phyloP scores from a whole-genome alignment of 2,329 filamentous ascomycete genomes.

The Emmonsiellopsis sp. region DNA sequence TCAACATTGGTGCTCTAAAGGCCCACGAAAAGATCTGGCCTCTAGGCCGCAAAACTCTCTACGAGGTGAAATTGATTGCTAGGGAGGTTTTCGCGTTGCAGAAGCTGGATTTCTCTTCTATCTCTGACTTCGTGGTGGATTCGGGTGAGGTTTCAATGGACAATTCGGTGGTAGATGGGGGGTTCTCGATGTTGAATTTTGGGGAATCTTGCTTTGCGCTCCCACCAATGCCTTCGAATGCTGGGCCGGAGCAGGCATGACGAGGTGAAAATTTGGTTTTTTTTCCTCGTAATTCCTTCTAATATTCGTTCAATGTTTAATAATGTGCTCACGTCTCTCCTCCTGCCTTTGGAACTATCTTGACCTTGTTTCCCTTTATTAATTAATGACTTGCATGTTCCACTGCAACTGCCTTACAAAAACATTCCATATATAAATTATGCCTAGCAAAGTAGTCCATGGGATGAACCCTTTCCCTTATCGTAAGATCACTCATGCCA shows the following conservation, averaged over 20 bases:
- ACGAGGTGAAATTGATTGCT: slow-evolving; percentile 2
- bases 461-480: no score
- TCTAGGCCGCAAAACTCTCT: not conserved
- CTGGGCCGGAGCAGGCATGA: not conserved
- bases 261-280: not conserved
- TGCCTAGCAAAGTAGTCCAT: no score
- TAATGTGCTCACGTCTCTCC: not conserved
- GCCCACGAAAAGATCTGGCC: slow-evolving; percentile 1
- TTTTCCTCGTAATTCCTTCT: not conserved
- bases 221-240: not conserved
- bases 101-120: not conserved
- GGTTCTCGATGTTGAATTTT: not conserved
- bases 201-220: not conserved
- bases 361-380: no score
- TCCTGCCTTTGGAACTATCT: no score
- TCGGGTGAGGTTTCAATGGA: not conserved
- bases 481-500: no score
- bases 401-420: no score
- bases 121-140: not conserved
- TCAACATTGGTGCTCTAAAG: slow-evolving; percentile 2
- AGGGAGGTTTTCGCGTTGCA: not conserved
- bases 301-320: not conserved
- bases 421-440: no score
- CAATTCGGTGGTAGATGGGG: not conserved
- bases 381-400: no score